Base-by-base conservation (phyloP, 768 basidiomycete species). In the Rossbeevera mucosa region DNA sequence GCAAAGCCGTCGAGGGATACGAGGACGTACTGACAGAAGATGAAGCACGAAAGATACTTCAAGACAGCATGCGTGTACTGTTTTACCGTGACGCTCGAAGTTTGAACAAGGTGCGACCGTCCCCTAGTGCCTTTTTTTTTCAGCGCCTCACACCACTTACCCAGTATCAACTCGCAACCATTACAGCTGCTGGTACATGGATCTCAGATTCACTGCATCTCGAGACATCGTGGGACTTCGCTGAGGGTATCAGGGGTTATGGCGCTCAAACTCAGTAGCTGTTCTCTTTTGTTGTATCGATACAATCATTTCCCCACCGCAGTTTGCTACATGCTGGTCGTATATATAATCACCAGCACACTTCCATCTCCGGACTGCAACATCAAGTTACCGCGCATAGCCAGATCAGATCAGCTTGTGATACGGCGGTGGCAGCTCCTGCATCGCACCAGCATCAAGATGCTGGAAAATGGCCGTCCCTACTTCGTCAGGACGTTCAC, bases 51-150 rank as follows among this genome's bases (percentile, higher is more conserved):
- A 73, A 78, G 61, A 86, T 98, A 53, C 65, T 99, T 48, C 82
- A 88, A 62, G 82, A 88, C 46, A 84, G 88, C 66, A 91, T 99
- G 86, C 83, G 85, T 59, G 94, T 98, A 14, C 79, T 99, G 44
- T 98, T 86, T 73, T 99, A 99, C 73, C 83, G 96, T 41, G 96
- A 99, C 62, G 95, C 95, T 6, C 79, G 95, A 59, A 92, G 90
- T 74, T 74, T 94, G 69, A 89, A 98, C 79, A 96, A 97, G 82
- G 94, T 91, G 57, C 28, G 77, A 64, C 41, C 22, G 20, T 22
- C 43, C 14, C 18, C 22, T 24, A 5, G 12, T 44, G 28, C 25
- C 55, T 16, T 40, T 52, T 26, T 7, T 28, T 28, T 5, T 20
- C n/a, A 47, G 5, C 13, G 2, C n/a, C 14, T 44, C 38, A 46